Percentiles rank a stretch among this genome's conserved stretches.
These are phyloP conservation scores for Penicillium cinerascens DNA, from an alignment of 495 filamentous ascomycete genomes.

Conservation along the genomic window DNA sequence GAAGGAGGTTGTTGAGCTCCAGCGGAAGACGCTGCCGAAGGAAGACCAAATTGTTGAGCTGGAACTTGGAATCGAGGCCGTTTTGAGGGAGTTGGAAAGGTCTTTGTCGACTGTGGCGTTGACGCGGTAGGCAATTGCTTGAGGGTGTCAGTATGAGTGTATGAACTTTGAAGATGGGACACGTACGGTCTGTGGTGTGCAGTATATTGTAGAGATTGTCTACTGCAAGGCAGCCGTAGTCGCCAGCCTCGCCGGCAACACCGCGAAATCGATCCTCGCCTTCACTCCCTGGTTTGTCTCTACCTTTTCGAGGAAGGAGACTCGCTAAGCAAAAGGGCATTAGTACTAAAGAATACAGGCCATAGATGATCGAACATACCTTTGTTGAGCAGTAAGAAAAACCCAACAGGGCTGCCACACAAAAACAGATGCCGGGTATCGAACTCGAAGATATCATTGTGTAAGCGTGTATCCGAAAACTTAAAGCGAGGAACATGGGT, in stretches of 20 bases:
- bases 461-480: conserved; percentile 44
- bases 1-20: conserved; percentile 30
- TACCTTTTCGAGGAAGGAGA: conserved; percentile 73
- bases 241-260: conserved; percentile 70
- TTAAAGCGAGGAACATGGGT: conserved; percentile 59
- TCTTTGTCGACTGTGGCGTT: conserved; percentile 83
- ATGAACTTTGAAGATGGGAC: neutral
- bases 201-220: conserved; percentile 97
- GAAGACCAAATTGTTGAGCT: conserved; percentile 63
- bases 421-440: conserved; percentile 86
- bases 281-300: conserved; percentile 70
- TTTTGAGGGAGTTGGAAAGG: conserved; percentile 72
- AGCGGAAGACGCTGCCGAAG: conserved; percentile 61
- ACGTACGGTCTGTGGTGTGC: conserved; percentile 55
- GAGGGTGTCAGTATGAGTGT: conserved; percentile 44
- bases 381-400: conserved; percentile 87
- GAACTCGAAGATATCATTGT: conserved; percentile 76
- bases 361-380: conserved; percentile 26
- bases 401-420: conserved; percentile 86
- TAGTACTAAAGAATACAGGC: neutral
- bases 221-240: conserved; percentile 85
- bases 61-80: conserved; percentile 72
- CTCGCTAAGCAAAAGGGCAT: conserved; percentile 39
- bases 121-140: conserved; percentile 81
- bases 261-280: conserved; percentile 58